Conservation (phyloP, 2,329 filamentous ascomycete genomes). For the Ilyonectria robusta region DNA sequence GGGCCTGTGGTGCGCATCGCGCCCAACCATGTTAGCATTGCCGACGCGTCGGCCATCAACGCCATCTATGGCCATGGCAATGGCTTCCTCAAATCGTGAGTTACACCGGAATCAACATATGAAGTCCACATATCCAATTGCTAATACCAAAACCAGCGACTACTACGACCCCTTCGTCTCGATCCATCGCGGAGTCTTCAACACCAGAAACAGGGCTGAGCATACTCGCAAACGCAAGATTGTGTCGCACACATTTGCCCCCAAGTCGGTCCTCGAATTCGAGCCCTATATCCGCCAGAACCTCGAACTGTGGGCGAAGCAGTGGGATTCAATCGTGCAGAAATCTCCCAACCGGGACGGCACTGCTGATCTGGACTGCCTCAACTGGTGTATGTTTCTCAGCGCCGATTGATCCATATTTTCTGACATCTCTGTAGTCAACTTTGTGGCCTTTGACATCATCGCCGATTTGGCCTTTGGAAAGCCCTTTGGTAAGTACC, state of each 20-base stretch:
- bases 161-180: slow-evolving; percentile 95
- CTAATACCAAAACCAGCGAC: slow-evolving; percentile 66
- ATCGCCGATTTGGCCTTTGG: slow-evolving; percentile 67
- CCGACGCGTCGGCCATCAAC: slow-evolving; percentile 82
- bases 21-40: slow-evolving; percentile 87
- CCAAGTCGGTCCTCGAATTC: slow-evolving; percentile 85
- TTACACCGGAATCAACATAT: fast-evolving
- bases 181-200: slow-evolving; percentile 89
- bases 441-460: slow-evolving; percentile 68
- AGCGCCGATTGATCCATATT: fast-evolving
- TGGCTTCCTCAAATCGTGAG: slow-evolving; percentile 79
- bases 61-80: slow-evolving; percentile 86
- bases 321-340: slow-evolving; percentile 76
- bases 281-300: slow-evolving; percentile 91
- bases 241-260: slow-evolving; percentile 89
- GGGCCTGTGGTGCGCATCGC: slow-evolving; percentile 86
- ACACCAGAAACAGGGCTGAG: slow-evolving; percentile 85
- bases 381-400: slow-evolving; percentile 74
- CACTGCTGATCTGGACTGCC: slow-evolving; percentile 75
- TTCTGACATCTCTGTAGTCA: slow-evolving; percentile 43
- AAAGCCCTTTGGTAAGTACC: slow-evolving; percentile 58
- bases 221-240: slow-evolving; percentile 92
- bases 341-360: slow-evolving; percentile 69
- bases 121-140: fast-evolving
- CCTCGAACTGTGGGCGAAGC: slow-evolving; percentile 79